phyloP scores from a whole-genome alignment of 140 eudicot genomes.

The Ambrosia hybrid region DNA sequence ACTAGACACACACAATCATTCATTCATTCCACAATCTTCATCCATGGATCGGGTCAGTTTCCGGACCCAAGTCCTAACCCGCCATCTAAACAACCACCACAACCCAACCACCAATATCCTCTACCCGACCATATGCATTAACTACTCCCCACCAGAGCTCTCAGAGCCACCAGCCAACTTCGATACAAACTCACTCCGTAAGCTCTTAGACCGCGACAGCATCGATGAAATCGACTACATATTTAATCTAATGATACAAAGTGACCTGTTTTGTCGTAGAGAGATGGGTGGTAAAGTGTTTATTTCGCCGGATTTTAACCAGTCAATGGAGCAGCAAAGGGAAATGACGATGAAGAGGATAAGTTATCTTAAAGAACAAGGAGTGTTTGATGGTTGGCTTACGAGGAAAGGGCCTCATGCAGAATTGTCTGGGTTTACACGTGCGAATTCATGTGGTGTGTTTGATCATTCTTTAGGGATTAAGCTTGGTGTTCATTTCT shows the following conservation, averaged over 20 bases:
- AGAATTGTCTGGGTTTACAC: constrained; percentile 51
- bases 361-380: constrained; percentile 45
- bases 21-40: not conserved
- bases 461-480: constrained; percentile 82
- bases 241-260: constrained; percentile 51
- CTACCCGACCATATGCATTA: constrained; percentile 5
- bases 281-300: constrained; percentile 64
- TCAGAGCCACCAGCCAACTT: constrained; percentile 36
- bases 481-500: constrained; percentile 77
- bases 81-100: constrained; percentile 15
- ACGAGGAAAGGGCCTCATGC: constrained; percentile 23
- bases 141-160: constrained; percentile 18
- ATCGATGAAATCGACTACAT: constrained; percentile 58
- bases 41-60: constrained; percentile 22
- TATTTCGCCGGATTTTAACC: constrained; percentile 62
- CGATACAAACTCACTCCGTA: constrained; percentile 54
- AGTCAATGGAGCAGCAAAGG: constrained; percentile 84
- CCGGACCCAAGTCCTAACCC: constrained; percentile 22
- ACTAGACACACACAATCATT: not conserved
- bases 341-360: constrained; percentile 76
- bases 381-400: constrained; percentile 67
- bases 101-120: not conserved
- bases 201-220: constrained; percentile 62
- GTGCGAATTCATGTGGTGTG: constrained; percentile 38
- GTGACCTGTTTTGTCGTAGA: constrained; percentile 54